Conservation (phyloP, 805 yeast genomes). For the Cyberlindnera bimundalis region DNA sequence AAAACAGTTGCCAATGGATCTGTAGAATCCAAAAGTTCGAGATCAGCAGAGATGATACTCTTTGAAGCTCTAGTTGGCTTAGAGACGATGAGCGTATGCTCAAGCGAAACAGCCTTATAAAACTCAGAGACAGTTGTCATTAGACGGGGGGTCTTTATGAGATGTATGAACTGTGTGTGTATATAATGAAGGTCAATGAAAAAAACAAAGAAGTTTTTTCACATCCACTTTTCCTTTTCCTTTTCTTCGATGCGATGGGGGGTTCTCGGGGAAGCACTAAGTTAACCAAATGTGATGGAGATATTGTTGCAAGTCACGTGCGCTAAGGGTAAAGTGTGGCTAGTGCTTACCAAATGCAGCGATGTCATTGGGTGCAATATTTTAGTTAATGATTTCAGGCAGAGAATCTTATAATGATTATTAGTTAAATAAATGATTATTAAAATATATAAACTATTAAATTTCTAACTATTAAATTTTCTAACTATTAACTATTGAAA, state of each 20-base stretch:
- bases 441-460: too few relatives aligned
- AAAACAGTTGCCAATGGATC: slow-evolving; percentile 16
- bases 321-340: slow-evolving; percentile 8
- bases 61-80: slow-evolving; percentile 11
- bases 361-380: slow-evolving; percentile 6
- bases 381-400: background rate
- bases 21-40: slow-evolving; percentile 17
- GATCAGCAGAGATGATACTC: slow-evolving; percentile 4
- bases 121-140: slow-evolving; percentile 10
- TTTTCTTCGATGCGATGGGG: too few relatives aligned
- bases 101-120: slow-evolving; percentile 6
- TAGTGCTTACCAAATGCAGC: slow-evolving; percentile 12
- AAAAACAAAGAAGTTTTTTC: too few relatives aligned
- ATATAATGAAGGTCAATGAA: too few relatives aligned
- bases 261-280: too few relatives aligned
- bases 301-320: slow-evolving; percentile 16
- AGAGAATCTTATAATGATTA: too few relatives aligned
- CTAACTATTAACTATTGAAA: too few relatives aligned
- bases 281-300: slow-evolving; percentile 1
- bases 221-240: too few relatives aligned
- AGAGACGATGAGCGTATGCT: slow-evolving; percentile 9
- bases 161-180: too few relatives aligned
- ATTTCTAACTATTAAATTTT: too few relatives aligned
- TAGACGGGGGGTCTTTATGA: too few relatives aligned
- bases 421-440: too few relatives aligned